A percentile compares a stretch with the other conserved stretches of the same genome.
Conservation (phyloP, 2,329 filamentous ascomycete species). For the Scedosporium apiospermum region DNA sequence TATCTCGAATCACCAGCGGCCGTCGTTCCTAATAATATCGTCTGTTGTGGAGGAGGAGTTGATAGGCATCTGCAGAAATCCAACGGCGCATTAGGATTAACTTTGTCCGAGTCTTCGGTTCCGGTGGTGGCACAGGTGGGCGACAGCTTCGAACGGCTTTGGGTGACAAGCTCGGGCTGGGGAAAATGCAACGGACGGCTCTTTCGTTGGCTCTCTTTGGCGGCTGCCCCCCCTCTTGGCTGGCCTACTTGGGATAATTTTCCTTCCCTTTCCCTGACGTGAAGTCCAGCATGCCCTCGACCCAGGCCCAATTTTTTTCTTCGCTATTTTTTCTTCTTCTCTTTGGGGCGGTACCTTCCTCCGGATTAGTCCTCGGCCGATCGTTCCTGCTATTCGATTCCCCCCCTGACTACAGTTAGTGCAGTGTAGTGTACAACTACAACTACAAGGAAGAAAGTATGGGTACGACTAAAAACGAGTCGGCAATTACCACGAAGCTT, state of each 20-base stretch:
- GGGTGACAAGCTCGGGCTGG: background rate
- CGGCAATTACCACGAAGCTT: conserved; percentile 3
- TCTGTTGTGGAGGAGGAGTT: background rate
- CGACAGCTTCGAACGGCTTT: background rate
- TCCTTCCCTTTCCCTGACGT: background rate
- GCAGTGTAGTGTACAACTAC: background rate
- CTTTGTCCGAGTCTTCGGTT: background rate
- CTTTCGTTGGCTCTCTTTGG: background rate
- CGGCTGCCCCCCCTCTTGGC: no score
- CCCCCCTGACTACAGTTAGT: background rate
- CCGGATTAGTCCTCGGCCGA: conserved; percentile 1
- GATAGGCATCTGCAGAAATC: background rate
- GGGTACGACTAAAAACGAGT: background rate
- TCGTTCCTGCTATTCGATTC: background rate
- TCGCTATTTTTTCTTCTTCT: background rate
- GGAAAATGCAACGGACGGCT: background rate
- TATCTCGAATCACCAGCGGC: background rate
- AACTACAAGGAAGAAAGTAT: background rate
- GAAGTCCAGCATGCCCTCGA: background rate
- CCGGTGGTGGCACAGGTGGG: background rate
- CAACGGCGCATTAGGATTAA: background rate
- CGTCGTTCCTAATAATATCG: background rate
- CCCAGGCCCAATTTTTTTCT: background rate
- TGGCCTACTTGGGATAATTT: background rate
- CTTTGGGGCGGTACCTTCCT: background rate